Evolutionary conservation across 192 early-diverging fungal species (phyloP), one percentile per base, ranked within the genome.

Genomic region (Coemansia furcata): DNA sequence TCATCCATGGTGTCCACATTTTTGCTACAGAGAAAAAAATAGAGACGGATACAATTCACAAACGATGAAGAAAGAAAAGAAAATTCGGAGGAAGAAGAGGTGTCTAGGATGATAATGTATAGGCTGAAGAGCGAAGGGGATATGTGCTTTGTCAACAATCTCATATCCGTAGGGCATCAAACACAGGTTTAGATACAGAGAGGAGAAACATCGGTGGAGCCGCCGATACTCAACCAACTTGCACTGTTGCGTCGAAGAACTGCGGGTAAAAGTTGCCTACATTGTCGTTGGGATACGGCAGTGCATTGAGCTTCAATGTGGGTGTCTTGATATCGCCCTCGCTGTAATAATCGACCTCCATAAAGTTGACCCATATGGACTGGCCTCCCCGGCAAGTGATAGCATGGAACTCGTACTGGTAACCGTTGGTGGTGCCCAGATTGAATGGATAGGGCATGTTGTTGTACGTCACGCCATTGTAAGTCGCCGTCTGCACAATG

Each of bases 301-400:
- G 52, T 15, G 68, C 59, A 36, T 83, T 83, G 49, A 83, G 26
- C 42, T 77, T 77, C 23, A 77, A 66, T 29, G 72, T 73, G 12
- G 72, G 68, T 21, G 74, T 77, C 35, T 63, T 62, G 2, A 75
- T 66, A 37, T 83, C 72, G 63, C 80, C 80, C 66, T 83, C 71
- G 58, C 77, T 76, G 54, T 83, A 83, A 57, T 71, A 83, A n/a
- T 83, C 80, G 37, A 83, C 80, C 39, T 77, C 67, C 68, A 83
- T 69, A 69, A 83, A 83, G 55, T 83, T 83, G 59, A 72, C 30
- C 80, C 80, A 83, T 39, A 83, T 83, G 26, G 80, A 77, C 63
- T 83, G 80, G 43, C 75, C 72, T 46, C 72, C 60, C 7, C 80
- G 75, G 54, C 80, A 83, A 11, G 32, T 63, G 11, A 77, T 64